Base-by-base conservation (phyloP, 176 grass and related monocot genomes). In the Urochloa ruziziensis region DNA sequence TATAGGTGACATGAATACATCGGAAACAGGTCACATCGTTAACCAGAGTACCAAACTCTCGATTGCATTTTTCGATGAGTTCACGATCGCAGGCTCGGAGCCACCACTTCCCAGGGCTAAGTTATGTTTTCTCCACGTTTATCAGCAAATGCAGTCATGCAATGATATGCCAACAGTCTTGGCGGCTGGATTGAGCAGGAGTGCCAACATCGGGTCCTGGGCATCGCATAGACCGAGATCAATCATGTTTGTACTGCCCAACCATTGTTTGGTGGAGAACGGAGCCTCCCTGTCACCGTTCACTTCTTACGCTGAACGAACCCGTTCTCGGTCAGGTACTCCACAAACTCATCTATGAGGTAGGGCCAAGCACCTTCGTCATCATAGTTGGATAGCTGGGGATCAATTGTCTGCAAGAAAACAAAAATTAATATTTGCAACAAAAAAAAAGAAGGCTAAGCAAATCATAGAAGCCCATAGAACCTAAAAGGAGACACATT, bases 311-410 rank as follows among this genome's bases (percentile, higher is more conserved):
- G 80, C 30, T 88, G 97, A 34, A 91, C 91, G 10, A 91, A 87
- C 35, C 88, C 93, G 58, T 91, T 99, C 86, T 94, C 97, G 2
- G 80, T 89, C 75, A 99, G 74, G 79, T 96, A 99, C 44, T 99
- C 97, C 62, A 99, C 97, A 48, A 99, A 99, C 81, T 99, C 97
- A 40, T 99, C 97, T 73, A 99, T 94, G 59, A 99, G 89, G 83
- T 99, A 99, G 34, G 97, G 97, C 97, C 97, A 99, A 71, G 97
- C 97, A 62, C 97, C 97, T 81, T 99, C 93, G 68, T 92, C 93
- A 0, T 99, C 97, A 0, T 92, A 99, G 84, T 99, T 96, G 60
- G 97, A 92, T 83, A 99, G 53, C 77, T 96, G 89, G 27, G 91
- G 93, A 78, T 99, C 97, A 4, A 96, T 89, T 14, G 88, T 92